Conservation (phyloP, 1,284 basidiomycete genomes). For the Malassezia globosa region DNA sequence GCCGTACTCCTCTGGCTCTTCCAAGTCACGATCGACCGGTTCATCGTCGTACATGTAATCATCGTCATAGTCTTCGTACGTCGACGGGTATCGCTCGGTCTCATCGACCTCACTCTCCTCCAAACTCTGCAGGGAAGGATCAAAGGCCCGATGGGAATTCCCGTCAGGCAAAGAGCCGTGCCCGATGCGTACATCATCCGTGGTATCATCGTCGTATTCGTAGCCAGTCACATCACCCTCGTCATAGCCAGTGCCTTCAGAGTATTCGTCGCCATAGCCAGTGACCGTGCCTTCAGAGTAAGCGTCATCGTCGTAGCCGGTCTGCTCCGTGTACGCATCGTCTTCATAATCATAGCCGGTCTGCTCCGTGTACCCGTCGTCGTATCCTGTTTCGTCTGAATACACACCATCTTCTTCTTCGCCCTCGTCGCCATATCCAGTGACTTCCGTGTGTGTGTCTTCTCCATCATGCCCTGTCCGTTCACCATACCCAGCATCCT, state of each 20-base stretch:
- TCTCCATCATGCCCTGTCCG: no score
- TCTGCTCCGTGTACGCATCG: slow-evolving; percentile 1
- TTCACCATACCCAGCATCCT: no score
- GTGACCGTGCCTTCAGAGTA: background rate
- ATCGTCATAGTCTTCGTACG: background rate
- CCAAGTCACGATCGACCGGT: no score
- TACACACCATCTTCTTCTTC: background rate
- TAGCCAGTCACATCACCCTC: slow-evolving; percentile 7
- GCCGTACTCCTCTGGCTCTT: slow-evolving; percentile 2
- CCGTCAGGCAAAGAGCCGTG: background rate
- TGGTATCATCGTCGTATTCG: background rate
- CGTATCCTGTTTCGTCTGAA: background rate
- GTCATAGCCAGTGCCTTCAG: background rate
- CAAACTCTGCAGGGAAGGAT: no score
- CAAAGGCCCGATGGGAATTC: no score
- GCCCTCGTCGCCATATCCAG: background rate
- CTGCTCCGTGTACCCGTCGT: background rate
- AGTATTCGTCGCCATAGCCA: background rate
- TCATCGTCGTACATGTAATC: background rate
- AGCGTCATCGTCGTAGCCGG: slow-evolving; percentile 2
- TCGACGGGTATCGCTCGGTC: no score
- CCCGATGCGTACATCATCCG: background rate
- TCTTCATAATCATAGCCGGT: slow-evolving; percentile 3
- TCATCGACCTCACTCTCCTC: no score
- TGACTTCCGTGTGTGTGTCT: no score